Evolutionary conservation across 257 asterid species (phyloP), one percentile per base, ranked within the genome.

Genomic region (Solanum arcanum): DNA sequence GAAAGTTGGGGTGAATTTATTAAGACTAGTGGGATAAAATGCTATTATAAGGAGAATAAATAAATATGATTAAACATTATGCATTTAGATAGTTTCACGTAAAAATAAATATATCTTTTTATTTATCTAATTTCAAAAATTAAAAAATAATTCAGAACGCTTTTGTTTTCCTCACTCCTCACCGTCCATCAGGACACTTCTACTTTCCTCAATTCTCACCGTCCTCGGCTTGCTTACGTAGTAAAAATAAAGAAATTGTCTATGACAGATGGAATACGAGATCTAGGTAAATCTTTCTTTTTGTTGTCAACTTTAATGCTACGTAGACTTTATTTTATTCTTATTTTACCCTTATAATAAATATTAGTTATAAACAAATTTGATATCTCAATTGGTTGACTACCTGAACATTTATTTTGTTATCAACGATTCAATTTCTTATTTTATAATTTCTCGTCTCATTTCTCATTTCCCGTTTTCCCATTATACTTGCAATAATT

Each of bases 321-420:
- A 23, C 9, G 11, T 60, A 23, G 7, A 21, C 1, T 60, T 21
- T 21, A 60, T 21, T 23, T 60, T 60, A 60, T 60, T 20, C 2
- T 21, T 60, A 60, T 60, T 60, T 60, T 60, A 60, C 1, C 5
- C 14, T 2, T 60, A 9, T 9, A 23, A 60, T 60, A 60, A 60
- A 9, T 9, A 9, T 23, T 21, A 60, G 3, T 59, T 8, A 59
- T 59, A 12, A 59, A 4, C 21, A 21, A 9, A 3, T 8, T 59
- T 10, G 14, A 5, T 62, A 62, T 5, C 15, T 62, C 69, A 23
- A 5, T 14, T 15, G 20, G 1, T 49, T 49, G 2, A 1, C 0
- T 49, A 16, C 0, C 9, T 52, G 0, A 52, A 52, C 1, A 0
- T 60, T 62, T 62, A 23, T 3, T 3, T n/a, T 62, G 0, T 23